Evolutionary conservation across 257 asterid genomes (phyloP), one percentile per base, ranked within the genome.

Genomic region (Gynochthodes officinalis): DNA sequence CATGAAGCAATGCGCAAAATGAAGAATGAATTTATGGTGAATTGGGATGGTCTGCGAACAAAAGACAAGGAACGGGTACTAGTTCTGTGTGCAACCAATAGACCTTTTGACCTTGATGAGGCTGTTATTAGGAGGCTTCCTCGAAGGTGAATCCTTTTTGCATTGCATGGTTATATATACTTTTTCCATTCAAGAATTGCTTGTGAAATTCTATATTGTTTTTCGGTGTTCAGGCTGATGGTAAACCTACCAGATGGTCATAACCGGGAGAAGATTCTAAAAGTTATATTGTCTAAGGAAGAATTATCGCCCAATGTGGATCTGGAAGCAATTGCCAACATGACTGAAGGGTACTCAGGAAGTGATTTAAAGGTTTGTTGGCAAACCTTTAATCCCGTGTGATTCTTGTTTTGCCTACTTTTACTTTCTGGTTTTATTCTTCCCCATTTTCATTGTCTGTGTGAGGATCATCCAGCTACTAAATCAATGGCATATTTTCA

Each of bases 1-100:
- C 96, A 92, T 82, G 98, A 88, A 87, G 96, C 96, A 67, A 92
- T 92, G 98, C 95, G 96, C 70, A 92, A 92, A 88, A 92, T 92
- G 96, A 92, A 92, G 80, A 92, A 92, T 73, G 96, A 92, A 77
- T 92, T 92, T 76, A 92, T 92, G 97, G 89, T 91, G 70, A 91
- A 89, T 71, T 91, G 96, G 98, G 98, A 90, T 78, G 98, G 97
- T 78, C 80, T 92, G 79, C 90, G 97, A 73, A 90, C 98, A 8
- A 92, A 90, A 84, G 98, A 90, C 72, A 90, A 88, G 84, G 98
- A 92, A 78, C 96, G 96, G 2, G 98, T 92, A 63, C 83, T 92
- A 68, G 98, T 92, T 49, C 96, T 92, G 80, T 95, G 92, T 68
- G 98, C 98, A 75, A 92, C 98, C 52, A 92, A 92, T 76, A 87